Percentiles rank a stretch among this genome's conserved stretches.
Conservation (phyloP, 768 basidiomycete genomes). For the Mycena metata region DNA sequence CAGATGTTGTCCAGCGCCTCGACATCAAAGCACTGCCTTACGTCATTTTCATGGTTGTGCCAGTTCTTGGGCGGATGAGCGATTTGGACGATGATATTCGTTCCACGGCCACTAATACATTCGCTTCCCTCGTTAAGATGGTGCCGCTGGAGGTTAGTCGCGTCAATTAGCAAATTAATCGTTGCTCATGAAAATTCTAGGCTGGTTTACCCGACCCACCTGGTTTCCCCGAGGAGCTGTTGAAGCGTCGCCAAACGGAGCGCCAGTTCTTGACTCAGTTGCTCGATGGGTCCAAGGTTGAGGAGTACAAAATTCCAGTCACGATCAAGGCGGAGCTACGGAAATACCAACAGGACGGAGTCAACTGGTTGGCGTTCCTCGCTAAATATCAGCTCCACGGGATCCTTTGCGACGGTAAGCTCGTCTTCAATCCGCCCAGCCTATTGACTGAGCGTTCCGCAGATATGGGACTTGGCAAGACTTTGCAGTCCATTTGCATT, state of each 20-base stretch:
- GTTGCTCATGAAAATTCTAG: conserved; percentile 54
- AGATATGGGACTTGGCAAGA: conserved; percentile 99
- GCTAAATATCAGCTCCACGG: conserved; percentile 98
- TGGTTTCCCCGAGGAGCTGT: conserved; percentile 88
- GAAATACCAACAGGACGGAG: conserved; percentile 98
- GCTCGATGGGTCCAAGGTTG: conserved; percentile 95
- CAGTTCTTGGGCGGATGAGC: conserved; percentile 97
- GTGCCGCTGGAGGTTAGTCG: conserved; percentile 90
- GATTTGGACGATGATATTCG: conserved; percentile 93
- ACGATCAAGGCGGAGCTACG: conserved; percentile 93
- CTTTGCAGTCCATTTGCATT: conserved; percentile 97
- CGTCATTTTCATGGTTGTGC: conserved; percentile 96
- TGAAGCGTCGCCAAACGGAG: conserved; percentile 88
- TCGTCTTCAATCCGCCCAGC: not conserved
- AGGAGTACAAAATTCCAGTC: conserved; percentile 89
- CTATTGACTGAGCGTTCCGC: conserved; percentile 27
- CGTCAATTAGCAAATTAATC: not conserved
- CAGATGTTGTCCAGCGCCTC: conserved; percentile 92
- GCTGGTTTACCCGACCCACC: conserved; percentile 97
- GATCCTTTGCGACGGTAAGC: conserved; percentile 94
- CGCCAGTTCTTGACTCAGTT: conserved; percentile 94
- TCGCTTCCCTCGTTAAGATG: conserved; percentile 98
- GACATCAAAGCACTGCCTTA: conserved; percentile 97
- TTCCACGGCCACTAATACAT: conserved; percentile 95
- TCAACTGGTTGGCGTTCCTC: conserved; percentile 98